Evolutionary conservation across 2,329 filamentous ascomycete species (phyloP).

Genomic region (Botrytis elliptica): DNA sequence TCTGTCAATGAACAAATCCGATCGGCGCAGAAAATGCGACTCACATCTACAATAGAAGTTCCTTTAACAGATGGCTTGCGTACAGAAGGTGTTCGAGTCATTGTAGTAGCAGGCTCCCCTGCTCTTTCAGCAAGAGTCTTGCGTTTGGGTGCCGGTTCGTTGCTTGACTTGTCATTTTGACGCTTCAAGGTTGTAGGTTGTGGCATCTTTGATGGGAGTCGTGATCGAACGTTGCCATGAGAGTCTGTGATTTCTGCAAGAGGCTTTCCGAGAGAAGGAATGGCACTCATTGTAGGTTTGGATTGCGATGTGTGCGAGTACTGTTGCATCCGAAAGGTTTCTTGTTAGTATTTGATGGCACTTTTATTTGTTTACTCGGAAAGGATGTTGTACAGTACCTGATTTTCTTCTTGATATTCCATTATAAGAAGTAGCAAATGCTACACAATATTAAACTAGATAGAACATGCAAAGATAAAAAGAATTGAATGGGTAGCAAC

Average conservation of each 20-base stretch:
- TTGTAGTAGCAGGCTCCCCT: slow-evolving; percentile 47
- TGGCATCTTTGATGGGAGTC: slow-evolving; percentile 45
- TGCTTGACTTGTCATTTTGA: slow-evolving; percentile 35
- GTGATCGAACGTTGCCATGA: slow-evolving; percentile 56
- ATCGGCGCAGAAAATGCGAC: slow-evolving; percentile 12
- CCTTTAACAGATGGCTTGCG: slow-evolving; percentile 42
- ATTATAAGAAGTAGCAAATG: slow-evolving; percentile 32
- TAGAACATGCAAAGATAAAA: slow-evolving; percentile 30
- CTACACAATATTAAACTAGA: slow-evolving; percentile 27
- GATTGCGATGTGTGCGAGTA: slow-evolving; percentile 35
- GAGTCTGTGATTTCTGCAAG: slow-evolving; percentile 59
- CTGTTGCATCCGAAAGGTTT: slow-evolving; percentile 23
- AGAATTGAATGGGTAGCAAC: neutral
- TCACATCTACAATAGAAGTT: slow-evolving; percentile 33
- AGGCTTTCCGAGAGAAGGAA: slow-evolving; percentile 38
- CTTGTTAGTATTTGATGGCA: slow-evolving; percentile 18
- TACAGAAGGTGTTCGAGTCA: slow-evolving; percentile 44
- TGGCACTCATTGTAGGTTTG: slow-evolving; percentile 31
- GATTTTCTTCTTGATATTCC: slow-evolving; percentile 35
- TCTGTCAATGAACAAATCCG: neutral
- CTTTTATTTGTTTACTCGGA: slow-evolving; percentile 12
- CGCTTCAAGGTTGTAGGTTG: slow-evolving; percentile 51
- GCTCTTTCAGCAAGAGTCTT: slow-evolving; percentile 57
- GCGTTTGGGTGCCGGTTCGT: slow-evolving; percentile 58
- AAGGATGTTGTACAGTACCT: slow-evolving; percentile 25